Conservation (phyloP, 2,329 filamentous ascomycete species). For the Dactylellina haptotyla region DNA sequence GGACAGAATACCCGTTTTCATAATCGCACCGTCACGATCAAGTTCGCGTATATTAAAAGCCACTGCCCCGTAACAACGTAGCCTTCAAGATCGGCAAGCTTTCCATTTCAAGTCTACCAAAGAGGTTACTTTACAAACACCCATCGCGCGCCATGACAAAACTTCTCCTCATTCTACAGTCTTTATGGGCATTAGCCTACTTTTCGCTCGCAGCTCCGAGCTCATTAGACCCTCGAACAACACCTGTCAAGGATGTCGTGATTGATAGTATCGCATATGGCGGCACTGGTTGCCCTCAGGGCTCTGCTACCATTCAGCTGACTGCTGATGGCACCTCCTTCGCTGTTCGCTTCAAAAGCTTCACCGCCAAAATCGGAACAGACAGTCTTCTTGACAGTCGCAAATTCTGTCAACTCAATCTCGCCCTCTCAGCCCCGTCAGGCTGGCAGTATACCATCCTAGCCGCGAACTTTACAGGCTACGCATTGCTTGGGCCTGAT, state of each 20-base stretch:
- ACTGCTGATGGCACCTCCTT: slow-evolving; percentile 15
- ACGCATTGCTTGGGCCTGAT: slow-evolving; percentile 9
- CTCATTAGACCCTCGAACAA: no score
- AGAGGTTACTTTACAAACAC: no score
- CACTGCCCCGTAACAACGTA: no score
- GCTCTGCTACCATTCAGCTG: slow-evolving; percentile 17
- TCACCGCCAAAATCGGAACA: slow-evolving; percentile 17
- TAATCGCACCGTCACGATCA: no score
- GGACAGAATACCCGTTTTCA: no score
- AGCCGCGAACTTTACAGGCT: slow-evolving; percentile 23
- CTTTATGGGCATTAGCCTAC: no score
- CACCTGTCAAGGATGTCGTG: slow-evolving; percentile 11
- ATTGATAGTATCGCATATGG: slow-evolving; percentile 36
- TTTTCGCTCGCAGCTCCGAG: no score
- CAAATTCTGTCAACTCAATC: slow-evolving; percentile 33
- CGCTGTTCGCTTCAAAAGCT: slow-evolving; percentile 15
- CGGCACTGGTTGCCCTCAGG: slow-evolving; percentile 35
- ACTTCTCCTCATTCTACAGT: no score
- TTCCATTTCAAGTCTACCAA: no score
- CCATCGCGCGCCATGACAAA: no score
- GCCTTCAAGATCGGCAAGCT: no score
- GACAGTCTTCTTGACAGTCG: slow-evolving; percentile 15
- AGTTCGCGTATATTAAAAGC: no score
- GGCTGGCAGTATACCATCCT: slow-evolving; percentile 40
- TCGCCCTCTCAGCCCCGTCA: slow-evolving; percentile 10